phyloP scores from a whole-genome alignment of 2,329 filamentous ascomycete genomes.

The Xylariaceae sp. region DNA sequence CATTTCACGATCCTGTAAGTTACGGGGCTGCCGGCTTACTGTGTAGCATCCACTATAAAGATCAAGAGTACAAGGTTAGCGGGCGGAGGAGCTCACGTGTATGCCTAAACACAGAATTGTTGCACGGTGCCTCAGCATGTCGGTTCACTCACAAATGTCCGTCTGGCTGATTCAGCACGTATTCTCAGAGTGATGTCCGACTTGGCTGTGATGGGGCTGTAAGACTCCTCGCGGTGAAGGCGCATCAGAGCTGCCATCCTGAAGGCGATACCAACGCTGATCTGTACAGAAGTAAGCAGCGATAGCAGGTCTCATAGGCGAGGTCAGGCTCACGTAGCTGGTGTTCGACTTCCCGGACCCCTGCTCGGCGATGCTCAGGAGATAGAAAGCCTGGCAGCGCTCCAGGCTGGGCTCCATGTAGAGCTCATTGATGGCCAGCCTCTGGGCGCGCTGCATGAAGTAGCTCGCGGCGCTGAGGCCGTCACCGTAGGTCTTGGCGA shows the following conservation, averaged over 20 bases:
- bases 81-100: background rate
- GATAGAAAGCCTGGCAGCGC: constrained; percentile 50
- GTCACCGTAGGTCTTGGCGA: constrained; percentile 41
- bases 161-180: constrained; percentile 46
- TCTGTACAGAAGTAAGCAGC: too few relatives aligned
- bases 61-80: too few relatives aligned
- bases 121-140: background rate
- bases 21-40: constrained; percentile 25
- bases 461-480: constrained; percentile 44
- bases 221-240: constrained; percentile 49
- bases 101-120: background rate
- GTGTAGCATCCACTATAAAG: constrained; percentile 51
- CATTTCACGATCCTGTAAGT: constrained; percentile 1
- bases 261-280: constrained; percentile 49
- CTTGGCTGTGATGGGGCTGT: constrained; percentile 31
- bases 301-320: too few relatives aligned
- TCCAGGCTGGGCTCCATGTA: constrained; percentile 47
- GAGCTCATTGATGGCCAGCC: constrained; percentile 40
- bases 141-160: constrained; percentile 39
- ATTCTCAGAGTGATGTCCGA: constrained; percentile 38
- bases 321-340: constrained; percentile 46
- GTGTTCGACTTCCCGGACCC: constrained; percentile 45
- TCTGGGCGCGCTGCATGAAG: constrained; percentile 44
- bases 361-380: constrained; percentile 52
- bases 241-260: constrained; percentile 49